Evolutionary conservation across 2,329 filamentous ascomycete species (phyloP).

Genomic region (Orbilia blumenaviensis): DNA sequence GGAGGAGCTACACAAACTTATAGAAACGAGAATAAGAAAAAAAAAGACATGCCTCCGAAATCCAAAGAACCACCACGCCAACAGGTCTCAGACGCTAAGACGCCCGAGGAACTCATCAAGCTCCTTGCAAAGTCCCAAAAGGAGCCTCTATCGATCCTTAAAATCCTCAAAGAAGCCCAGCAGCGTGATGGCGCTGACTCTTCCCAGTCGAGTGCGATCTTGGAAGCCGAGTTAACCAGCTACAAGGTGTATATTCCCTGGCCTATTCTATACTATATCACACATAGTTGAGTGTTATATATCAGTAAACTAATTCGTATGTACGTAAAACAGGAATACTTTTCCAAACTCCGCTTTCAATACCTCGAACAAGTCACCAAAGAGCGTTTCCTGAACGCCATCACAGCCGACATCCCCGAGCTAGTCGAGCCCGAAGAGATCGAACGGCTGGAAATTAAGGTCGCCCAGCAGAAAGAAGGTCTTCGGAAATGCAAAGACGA

Average conservation of each 20-base stretch:
- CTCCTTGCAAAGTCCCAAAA: conserved; percentile 39
- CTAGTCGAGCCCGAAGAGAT: conserved; percentile 87
- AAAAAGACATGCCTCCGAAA: conserved; percentile 25
- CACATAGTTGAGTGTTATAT: no score
- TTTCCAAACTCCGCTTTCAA: conserved; percentile 93
- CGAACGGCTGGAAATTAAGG: conserved; percentile 73
- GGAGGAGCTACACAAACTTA: no score
- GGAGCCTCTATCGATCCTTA: conserved; percentile 52
- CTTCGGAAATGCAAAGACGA: conserved; percentile 68
- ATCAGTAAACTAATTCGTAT: no score
- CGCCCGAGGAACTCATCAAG: conserved; percentile 47
- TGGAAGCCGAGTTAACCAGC: conserved; percentile 84
- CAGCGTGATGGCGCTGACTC: conserved; percentile 75
- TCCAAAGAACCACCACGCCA: conserved; percentile 6
- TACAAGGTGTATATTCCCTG: conserved; percentile 80
- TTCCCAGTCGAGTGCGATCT: conserved; percentile 73
- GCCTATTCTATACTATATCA: background rate
- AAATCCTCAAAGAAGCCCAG: conserved; percentile 64
- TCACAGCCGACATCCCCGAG: conserved; percentile 87
- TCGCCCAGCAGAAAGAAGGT: conserved; percentile 75
- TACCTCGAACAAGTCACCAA: conserved; percentile 99
- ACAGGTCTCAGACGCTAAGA: conserved; percentile 35
- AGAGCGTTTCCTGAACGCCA: conserved; percentile 93
- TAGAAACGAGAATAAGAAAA: no score
- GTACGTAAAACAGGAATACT: conserved; percentile 72